Evolutionary conservation across 139 green algal genomes (phyloP).

Genomic region (Chlamydomonas sp.): DNA sequence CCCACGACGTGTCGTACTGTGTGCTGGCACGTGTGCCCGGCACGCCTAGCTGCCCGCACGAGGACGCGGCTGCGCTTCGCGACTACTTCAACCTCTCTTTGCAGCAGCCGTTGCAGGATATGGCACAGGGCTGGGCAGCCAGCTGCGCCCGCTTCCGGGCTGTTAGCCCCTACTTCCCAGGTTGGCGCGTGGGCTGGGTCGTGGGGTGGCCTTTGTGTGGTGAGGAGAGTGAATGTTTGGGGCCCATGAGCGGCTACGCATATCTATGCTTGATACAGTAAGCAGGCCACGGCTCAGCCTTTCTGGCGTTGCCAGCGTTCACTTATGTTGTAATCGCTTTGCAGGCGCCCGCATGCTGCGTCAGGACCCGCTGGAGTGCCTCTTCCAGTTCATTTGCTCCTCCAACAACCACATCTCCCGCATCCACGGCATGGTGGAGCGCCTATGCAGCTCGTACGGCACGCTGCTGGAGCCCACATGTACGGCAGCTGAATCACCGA

Average conservation of each 20-base stretch:
- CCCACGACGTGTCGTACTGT: constrained; percentile 74
- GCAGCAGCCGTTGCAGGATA: constrained; percentile 45
- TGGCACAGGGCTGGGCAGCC: constrained; percentile 63
- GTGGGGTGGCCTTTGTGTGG: background rate
- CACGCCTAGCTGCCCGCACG: background rate
- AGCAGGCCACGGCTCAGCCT: too few relatives aligned
- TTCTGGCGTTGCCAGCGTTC: background rate
- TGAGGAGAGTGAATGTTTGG: background rate
- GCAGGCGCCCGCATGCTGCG: constrained; percentile 84
- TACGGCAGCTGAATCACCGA: background rate
- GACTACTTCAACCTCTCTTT: constrained; percentile 90
- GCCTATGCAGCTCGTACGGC: constrained; percentile 81
- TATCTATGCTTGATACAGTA: too few relatives aligned
- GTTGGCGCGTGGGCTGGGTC: constrained; percentile 8
- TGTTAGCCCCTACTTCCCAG: constrained; percentile 67
- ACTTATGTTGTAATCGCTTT: background rate
- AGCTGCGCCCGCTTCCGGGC: constrained; percentile 66
- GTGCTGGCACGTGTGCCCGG: constrained; percentile 68
- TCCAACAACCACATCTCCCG: constrained; percentile 98
- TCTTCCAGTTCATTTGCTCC: constrained; percentile 96
- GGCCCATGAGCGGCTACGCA: background rate
- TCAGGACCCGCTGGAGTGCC: constrained; percentile 93
- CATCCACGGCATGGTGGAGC: constrained; percentile 94
- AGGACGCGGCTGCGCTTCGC: constrained; percentile 58
- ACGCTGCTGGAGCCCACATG: constrained; percentile 54